These are phyloP conservation scores for Eimeria acervulina DNA, from an alignment of 169 alveolate genomes.

Conservation along the genomic window DNA sequence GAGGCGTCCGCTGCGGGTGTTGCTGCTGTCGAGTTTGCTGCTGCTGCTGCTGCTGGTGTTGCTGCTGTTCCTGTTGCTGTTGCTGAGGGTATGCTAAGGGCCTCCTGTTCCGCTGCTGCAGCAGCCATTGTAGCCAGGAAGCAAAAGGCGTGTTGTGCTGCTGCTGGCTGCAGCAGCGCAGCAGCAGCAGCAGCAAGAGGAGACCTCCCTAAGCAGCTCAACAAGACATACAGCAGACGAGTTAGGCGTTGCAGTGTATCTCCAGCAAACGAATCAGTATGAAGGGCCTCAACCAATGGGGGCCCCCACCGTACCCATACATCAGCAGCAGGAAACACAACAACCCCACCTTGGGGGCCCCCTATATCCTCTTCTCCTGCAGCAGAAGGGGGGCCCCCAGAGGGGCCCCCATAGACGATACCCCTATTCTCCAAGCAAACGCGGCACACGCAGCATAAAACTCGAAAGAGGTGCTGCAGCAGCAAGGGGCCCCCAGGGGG, in stretches of 20 bases:
- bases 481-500: slow-evolving; percentile 18
- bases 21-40: slow-evolving; percentile 24
- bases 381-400: no score
- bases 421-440: neutral
- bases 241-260: neutral
- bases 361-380: neutral
- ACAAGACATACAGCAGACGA: neutral
- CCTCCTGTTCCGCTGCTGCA: slow-evolving; percentile 14
- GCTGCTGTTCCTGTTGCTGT: slow-evolving; percentile 5
- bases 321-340: neutral
- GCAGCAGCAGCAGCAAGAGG: slow-evolving; percentile 6
- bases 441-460: neutral
- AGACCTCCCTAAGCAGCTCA: slow-evolving; percentile 12
- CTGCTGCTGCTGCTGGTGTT: slow-evolving; percentile 29
- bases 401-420: no score
- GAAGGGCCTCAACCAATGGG: neutral
- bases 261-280: neutral
- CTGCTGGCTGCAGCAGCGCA: slow-evolving; percentile 55
- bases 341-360: slow-evolving; percentile 3
- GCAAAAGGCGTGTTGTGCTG: neutral
- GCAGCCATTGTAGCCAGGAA: slow-evolving; percentile 18
- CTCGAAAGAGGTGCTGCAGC: slow-evolving; percentile 36
- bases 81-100: neutral
- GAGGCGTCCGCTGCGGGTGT: neutral
- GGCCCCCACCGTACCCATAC: slow-evolving; percentile 6